Evolutionary conservation across 2,329 filamentous ascomycete genomes (phyloP).

Genomic region (Zasmidium cellare): DNA sequence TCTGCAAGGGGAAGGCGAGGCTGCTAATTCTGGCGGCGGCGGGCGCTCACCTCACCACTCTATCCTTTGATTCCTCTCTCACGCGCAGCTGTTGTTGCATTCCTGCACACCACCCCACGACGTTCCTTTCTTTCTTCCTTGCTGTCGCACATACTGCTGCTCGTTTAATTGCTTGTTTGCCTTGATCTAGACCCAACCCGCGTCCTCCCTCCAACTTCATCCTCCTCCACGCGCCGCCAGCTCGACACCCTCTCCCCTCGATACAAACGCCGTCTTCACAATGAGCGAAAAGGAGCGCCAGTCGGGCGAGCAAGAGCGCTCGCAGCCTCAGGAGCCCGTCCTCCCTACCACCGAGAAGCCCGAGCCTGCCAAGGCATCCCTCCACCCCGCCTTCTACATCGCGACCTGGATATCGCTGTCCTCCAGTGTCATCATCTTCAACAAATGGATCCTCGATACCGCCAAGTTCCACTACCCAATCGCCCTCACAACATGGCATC

Average conservation of each 20-base stretch:
- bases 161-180: not conserved
- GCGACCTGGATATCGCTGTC: conserved; percentile 85
- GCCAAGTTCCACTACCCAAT: conserved; percentile 73
- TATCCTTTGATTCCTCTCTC: not conserved
- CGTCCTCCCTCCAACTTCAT: not conserved
- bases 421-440: conserved; percentile 95
- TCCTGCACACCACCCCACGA: not conserved
- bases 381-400: conserved; percentile 88
- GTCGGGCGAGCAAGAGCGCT: conserved; percentile 72
- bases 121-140: not conserved
- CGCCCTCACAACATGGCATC: conserved; percentile 93
- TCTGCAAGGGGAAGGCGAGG: not conserved
- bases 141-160: not conserved
- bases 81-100: not conserved
- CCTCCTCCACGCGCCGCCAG: not conserved
- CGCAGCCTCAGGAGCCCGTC: conserved; percentile 53
- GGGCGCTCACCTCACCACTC: not conserved
- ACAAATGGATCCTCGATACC: conserved; percentile 95
- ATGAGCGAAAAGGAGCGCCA: conserved; percentile 79
- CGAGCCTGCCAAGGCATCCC: conserved; percentile 60
- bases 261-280: conserved; percentile 50
- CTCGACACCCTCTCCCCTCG: not conserved
- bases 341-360: conserved; percentile 75
- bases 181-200: not conserved
- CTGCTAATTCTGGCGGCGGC: too few relatives aligned